Evolutionary conservation across 345 rosid species (phyloP), one percentile per base, ranked within the genome.

Genomic region (Hypericum perforatum): DNA sequence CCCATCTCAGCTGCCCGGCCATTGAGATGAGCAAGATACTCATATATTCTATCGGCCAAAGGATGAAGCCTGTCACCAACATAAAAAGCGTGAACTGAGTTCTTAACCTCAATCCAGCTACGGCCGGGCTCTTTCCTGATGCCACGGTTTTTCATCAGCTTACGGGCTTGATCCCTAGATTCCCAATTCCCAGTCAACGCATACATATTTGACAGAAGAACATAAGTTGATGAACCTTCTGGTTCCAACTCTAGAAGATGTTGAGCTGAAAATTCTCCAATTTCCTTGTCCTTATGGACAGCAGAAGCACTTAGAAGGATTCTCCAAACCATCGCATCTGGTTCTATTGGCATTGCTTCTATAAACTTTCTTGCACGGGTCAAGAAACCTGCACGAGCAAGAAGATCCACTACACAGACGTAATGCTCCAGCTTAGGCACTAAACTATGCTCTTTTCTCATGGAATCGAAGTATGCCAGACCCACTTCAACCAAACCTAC

Each of bases 71-170:
- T 69, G 63, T 86, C 95, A 54, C 95, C 89, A 45, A 76, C 94
- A 64, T 62, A 84, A 71, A 90, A 90, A 61, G 88, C 76, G 62
- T 82, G 85, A 71, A 80, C 68, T 5, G 58, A 69, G 67, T 78
- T 79, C 39, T 69, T 82, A 43, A 80, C 79, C 76, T 86, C 95
- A 52, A 90, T 78, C 97, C 95, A 90, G 70, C 97, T 90, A 48
- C 66, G 88, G 11, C 95, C 97, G 6, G 95, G 90, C 65, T 90
- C 90, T 79, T 90, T 90, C 78, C 75, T 90, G 59, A 90, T 82
- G 11, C 89, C 94, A 61, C 79, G 82, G 37, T 76, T 70, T 74
- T 82, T 90, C 95, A 90, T 90, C 75, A 75, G 64, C 52, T 67
- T 70, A 76, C 97, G 77, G 41, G 88, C 70, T 37, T 22, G 71